Base-by-base conservation (phyloP, 2,329 filamentous ascomycete species). In the Talaromyces sp. region DNA sequence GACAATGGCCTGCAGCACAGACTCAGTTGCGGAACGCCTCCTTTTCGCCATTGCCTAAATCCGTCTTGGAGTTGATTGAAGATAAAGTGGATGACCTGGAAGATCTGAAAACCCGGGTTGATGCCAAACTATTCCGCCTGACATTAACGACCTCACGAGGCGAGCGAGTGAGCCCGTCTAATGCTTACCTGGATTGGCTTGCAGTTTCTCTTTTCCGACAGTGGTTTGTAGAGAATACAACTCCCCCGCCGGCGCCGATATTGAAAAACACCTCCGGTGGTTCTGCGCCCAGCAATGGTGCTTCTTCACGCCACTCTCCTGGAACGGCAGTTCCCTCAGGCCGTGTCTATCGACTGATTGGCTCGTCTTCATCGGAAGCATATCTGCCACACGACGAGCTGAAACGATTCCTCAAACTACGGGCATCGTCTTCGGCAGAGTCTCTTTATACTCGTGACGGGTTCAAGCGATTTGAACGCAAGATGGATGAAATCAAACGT, bases 61-160 rank as follows among this genome's bases (percentile, higher is more conserved):
- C 84, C 0, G 91, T 97, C 0, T 80, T 97, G 10, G 92, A 97
- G 66, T 78, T 97, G 38, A 96, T 97, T 63, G 91, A 96, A 73
- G 92, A 97, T 76, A 97, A 97, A 75, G 91, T 95, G 5, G 91
- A 96, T 67, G 93, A 97, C 73, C 81, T 97, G 19, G 89, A 92
- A 64, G 92, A 97, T 69, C 82, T 87, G 8, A 90, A 96, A 64
- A 84, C 86, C 38, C 87, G 89, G 29, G 84, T 95, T 24, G 93
- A 97, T 71, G 86, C 87, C 21, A 88, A 89, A 58, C 84, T 98
- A 13, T 96, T 96, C 76, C 85, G 92, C 11, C 79, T 97, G 7
- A 90, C 84, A 0, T 81, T 97, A 9, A 90, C 86, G 4, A 96
- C 89, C 21, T 84, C 86, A 11, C 82, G 88, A 64, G 93, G 93